Percentiles rank a stretch among this genome's conserved stretches.
Conservation (phyloP, 1,284 basidiomycete genomes). For the Ganoderma lucidum region DNA sequence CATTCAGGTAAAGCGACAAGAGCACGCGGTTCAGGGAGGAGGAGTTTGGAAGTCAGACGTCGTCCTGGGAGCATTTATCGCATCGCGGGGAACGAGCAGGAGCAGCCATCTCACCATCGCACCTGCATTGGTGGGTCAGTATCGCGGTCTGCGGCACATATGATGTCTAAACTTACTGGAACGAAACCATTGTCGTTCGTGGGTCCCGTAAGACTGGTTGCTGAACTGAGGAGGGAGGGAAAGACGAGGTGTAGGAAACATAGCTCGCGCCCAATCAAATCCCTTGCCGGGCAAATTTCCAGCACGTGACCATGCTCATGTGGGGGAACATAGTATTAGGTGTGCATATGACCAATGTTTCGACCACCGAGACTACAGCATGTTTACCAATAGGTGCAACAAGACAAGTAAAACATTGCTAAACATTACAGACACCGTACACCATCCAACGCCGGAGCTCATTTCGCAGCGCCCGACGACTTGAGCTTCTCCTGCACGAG, state of each 20-base stretch:
- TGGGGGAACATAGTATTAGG: too few species aligned
- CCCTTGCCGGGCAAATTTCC: slow-evolving; percentile 27
- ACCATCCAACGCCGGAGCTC: slow-evolving; percentile 6
- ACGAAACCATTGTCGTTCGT: slow-evolving; percentile 54
- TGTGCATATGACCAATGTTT: background rate
- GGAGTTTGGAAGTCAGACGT: slow-evolving; percentile 20
- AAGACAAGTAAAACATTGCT: background rate
- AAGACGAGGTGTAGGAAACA: background rate
- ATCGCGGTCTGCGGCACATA: background rate
- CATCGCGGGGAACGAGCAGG: slow-evolving; percentile 18
- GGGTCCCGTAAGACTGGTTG: background rate
- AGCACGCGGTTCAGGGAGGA: background rate
- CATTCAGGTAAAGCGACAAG: background rate
- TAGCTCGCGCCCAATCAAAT: slow-evolving; percentile 23
- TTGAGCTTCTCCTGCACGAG: slow-evolving; percentile 81
- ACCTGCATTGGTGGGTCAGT: slow-evolving; percentile 42
- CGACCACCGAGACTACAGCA: background rate
- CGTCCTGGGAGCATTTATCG: slow-evolving; percentile 23
- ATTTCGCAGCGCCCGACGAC: slow-evolving; percentile 37
- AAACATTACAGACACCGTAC: background rate
- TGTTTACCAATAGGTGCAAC: background rate
- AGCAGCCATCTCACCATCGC: slow-evolving; percentile 49
- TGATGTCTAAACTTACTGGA: slow-evolving; percentile 51
- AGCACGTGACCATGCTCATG: slow-evolving; percentile 26
- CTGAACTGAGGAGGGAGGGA: slow-evolving; percentile 11